Evolutionary conservation across 352 stramenopile species (phyloP).

Genomic region (Globisporangium alternatum): DNA sequence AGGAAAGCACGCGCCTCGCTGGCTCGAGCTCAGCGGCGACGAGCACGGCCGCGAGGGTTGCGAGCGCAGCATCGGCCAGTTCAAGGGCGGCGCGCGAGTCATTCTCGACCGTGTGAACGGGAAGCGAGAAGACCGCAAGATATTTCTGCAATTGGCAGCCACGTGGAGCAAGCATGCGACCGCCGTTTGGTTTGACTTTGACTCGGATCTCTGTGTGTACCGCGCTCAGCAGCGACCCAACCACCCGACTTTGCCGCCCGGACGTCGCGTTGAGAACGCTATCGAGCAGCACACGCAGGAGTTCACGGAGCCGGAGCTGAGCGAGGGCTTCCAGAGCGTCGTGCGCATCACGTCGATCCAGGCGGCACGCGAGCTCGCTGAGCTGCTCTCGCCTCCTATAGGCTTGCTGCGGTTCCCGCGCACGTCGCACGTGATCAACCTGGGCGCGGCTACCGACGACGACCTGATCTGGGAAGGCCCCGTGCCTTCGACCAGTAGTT

Average conservation of each 20-base stretch:
- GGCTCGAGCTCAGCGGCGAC: constrained; percentile 53
- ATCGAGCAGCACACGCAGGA: constrained; percentile 39
- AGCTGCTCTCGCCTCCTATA: constrained; percentile 35
- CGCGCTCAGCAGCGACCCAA: constrained; percentile 41
- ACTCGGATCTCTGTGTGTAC: constrained; percentile 34
- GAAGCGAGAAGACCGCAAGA: constrained; percentile 31
- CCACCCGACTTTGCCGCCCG: constrained; percentile 44
- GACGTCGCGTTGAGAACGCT: constrained; percentile 35
- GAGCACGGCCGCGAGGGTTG: constrained; percentile 39
- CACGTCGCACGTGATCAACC: constrained; percentile 55
- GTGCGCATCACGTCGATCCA: constrained; percentile 52
- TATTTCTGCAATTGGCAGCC: constrained; percentile 40
- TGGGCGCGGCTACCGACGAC: constrained; percentile 52
- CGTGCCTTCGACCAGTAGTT: constrained; percentile 6
- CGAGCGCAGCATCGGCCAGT: constrained; percentile 28
- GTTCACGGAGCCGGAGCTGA: constrained; percentile 37
- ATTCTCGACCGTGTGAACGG: constrained; percentile 67
- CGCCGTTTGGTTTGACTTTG: constrained; percentile 59
- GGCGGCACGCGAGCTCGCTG: constrained; percentile 31
- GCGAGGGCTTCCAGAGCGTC: constrained; percentile 49
- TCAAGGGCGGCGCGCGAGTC: constrained; percentile 16
- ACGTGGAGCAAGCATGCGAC: constrained; percentile 56
- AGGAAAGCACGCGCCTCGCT: constrained; percentile 16
- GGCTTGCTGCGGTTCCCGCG: constrained; percentile 58
- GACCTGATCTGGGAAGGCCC: constrained; percentile 35